Evolutionary conservation across 2,329 filamentous ascomycete genomes (phyloP).

Genomic region (Proliferodiscus dingleyae): DNA sequence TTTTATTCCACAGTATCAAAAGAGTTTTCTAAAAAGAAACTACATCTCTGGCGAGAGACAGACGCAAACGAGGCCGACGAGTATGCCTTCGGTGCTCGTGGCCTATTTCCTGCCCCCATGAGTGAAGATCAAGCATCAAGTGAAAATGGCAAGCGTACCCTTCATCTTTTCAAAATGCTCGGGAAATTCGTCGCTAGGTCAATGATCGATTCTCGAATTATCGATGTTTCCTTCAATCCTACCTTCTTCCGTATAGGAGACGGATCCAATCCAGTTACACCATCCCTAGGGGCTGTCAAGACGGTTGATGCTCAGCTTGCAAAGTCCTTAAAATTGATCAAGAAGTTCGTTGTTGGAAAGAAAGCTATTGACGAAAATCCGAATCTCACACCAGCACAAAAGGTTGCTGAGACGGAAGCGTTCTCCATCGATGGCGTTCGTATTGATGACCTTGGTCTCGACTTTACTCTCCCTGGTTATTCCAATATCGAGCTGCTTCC

Average conservation of each 20-base stretch:
- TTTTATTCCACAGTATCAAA: conserved; percentile 98
- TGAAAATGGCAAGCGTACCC: conserved; percentile 79
- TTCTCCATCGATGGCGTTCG: conserved; percentile 71
- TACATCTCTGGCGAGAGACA: conserved; percentile 93
- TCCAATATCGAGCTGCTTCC: conserved; percentile 76
- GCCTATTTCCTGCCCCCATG: conserved; percentile 88
- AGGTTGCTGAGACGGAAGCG: conserved; percentile 61
- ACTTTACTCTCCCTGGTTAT: conserved; percentile 93
- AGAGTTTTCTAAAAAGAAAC: conserved; percentile 95
- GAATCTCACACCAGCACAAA: conserved; percentile 61
- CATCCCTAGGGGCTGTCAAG: conserved; percentile 84
- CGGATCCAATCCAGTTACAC: conserved; percentile 57
- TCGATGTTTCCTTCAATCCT: conserved; percentile 94
- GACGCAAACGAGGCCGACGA: conserved; percentile 69
- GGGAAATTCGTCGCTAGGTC: conserved; percentile 97
- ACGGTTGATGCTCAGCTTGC: conserved; percentile 83
- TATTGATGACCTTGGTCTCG: conserved; percentile 83
- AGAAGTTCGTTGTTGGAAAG: conserved; percentile 80
- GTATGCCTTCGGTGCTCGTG: conserved; percentile 77
- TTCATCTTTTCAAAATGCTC: conserved; percentile 86
- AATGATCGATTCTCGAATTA: conserved; percentile 97
- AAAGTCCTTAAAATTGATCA: conserved; percentile 78
- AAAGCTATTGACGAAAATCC: conserved; percentile 72
- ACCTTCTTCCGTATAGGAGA: conserved; percentile 96
- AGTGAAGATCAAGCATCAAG: conserved; percentile 68